phyloP scores from a whole-genome alignment of 768 basidiomycete species.

The Mycena indigotica region DNA sequence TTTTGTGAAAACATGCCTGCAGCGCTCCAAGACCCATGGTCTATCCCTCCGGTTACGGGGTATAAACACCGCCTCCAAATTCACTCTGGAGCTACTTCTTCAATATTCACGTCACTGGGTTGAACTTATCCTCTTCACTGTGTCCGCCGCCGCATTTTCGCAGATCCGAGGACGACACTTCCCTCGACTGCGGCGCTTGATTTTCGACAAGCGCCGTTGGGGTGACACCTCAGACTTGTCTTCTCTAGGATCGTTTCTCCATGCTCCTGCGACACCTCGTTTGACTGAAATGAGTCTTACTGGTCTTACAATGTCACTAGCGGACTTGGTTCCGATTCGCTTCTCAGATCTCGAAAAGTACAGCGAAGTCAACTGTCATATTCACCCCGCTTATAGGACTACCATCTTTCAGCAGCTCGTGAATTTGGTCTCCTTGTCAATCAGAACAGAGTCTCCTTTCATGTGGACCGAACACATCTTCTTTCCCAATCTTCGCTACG shows the following conservation, averaged over 20 bases:
- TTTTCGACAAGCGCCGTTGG: not conserved
- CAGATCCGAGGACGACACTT: not conserved
- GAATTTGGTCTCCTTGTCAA: not conserved
- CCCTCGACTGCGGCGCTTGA: not conserved
- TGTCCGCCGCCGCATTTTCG: not conserved
- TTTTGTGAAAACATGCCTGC: not conserved
- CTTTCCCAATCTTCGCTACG: not conserved
- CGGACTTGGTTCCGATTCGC: not conserved
- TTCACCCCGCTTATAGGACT: not conserved
- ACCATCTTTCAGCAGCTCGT: not conserved
- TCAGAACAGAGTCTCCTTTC: not conserved
- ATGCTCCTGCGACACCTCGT: not conserved
- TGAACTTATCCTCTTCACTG: not conserved
- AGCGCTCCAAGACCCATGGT: not conserved
- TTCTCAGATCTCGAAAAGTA: not conserved
- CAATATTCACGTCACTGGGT: not conserved
- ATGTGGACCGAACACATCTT: not conserved
- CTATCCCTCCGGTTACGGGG: not conserved
- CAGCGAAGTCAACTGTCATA: not conserved
- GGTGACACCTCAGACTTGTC: not conserved
- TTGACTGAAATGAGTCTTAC: too few species aligned
- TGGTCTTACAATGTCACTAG: too few species aligned
- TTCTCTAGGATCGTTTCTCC: not conserved
- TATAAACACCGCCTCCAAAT: not conserved
- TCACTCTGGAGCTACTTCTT: not conserved